Evolutionary conservation across 1,139 yeast species (phyloP), one percentile per base, ranked within the genome.

Genomic region (Zygosaccharomyces sapae): DNA sequence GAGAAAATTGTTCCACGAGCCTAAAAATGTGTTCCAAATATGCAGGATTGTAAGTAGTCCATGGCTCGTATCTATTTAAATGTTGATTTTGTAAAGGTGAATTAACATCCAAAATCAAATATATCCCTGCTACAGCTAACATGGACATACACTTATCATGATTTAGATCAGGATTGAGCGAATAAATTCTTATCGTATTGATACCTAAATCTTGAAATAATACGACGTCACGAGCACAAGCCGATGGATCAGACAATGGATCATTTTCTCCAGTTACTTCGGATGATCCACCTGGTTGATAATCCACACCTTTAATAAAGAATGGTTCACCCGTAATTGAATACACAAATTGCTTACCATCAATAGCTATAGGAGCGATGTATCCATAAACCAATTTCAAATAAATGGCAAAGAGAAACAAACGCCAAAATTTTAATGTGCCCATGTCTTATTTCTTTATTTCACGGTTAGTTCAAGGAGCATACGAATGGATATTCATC

Each of bases 131-230:
- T 6, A 83, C 74, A 3, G 96, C 96, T 48, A 92, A 73, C 70
- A 90, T 69, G 0, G 95, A 78, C 97, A 92, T 92, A 63, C 98
- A 92, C 48, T 75, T 76, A 58, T 90, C 95, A 66, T 92, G 98
- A 63, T 89, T 76, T 50, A 88, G 70, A 49, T 81, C 80, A 2
- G 97, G 86, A 57, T 88, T 86, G 37, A 92, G 77, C 0, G 96
- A 83, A 62, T 92, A 92, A 10, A 92, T 84, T 52, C 98, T 75
- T 39, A 92, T 77, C 0, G 97, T 85, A 75, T 77, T 58, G 7
- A 59, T 46, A 8, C 65, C 63, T 41, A 48, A 68, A 61, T 70
- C 80, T 65, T 75, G 70, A 62, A 83, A 79, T 58, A 80, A 74
- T 50, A 74, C 68, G 49, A 81, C 71, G 62, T 83, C 88, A 66